Evolutionary conservation across 345 rosid genomes (phyloP).

Genomic region (Bretschneidera sinensis): DNA sequence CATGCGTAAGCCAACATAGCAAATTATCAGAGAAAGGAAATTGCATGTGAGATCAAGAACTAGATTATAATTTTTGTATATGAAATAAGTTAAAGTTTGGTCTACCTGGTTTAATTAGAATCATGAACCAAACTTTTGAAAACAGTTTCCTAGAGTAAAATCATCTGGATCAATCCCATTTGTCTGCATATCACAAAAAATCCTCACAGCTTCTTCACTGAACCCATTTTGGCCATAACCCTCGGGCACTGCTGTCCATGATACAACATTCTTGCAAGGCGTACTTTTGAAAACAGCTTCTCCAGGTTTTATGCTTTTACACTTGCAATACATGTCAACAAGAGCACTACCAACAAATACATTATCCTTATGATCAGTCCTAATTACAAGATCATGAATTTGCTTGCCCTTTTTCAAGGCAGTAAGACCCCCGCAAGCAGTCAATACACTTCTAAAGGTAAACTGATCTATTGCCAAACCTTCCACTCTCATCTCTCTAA

Average conservation of each 20-base stretch:
- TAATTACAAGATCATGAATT: slow-evolving; percentile 59
- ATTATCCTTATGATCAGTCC: slow-evolving; percentile 50
- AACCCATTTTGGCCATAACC: slow-evolving; percentile 84
- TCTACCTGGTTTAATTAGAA: too few relatives aligned
- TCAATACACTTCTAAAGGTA: slow-evolving; percentile 79
- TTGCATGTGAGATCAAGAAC: too few relatives aligned
- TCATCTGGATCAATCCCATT: slow-evolving; percentile 78
- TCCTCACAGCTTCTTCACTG: slow-evolving; percentile 67
- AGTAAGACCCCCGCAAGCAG: slow-evolving; percentile 64
- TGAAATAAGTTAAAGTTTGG: too few relatives aligned
- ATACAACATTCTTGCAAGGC: slow-evolving; percentile 69
- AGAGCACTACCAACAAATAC: slow-evolving; percentile 87
- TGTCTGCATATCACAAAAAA: slow-evolving; percentile 68
- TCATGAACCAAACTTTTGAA: too few relatives aligned
- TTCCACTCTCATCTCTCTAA: slow-evolving; percentile 60
- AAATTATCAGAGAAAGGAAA: too few relatives aligned
- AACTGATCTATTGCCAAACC: slow-evolving; percentile 72
- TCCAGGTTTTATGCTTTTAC: slow-evolving; percentile 53
- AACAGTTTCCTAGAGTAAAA: slow-evolving; percentile 73
- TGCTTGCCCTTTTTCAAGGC: slow-evolving; percentile 66
- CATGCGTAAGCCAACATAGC: too few relatives aligned
- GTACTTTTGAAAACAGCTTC: slow-evolving; percentile 58
- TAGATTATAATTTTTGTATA: too few relatives aligned
- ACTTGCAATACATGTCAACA: slow-evolving; percentile 91
- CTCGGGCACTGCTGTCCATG: slow-evolving; percentile 95